Conservation (phyloP, 345 rosid genomes). For the Acer negundo region DNA sequence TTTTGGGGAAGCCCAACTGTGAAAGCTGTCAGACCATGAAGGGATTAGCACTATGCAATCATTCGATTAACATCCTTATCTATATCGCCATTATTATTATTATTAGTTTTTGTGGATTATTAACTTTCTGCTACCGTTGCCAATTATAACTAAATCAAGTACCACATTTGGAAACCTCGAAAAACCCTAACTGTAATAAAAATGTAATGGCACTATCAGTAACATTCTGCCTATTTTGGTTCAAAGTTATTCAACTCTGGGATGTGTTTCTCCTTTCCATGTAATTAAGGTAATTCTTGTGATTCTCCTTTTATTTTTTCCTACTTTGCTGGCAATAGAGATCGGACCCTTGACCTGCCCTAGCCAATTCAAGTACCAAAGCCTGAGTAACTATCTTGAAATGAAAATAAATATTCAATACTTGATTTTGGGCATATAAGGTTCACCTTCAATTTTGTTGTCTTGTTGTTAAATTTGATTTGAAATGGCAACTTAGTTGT, state of each 20-base stretch:
- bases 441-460: too few relatives aligned
- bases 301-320: not conserved
- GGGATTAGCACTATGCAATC: not conserved
- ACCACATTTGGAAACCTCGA: not conserved
- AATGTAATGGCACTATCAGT: not conserved
- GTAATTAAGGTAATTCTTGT: not conserved
- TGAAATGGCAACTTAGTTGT: constrained; percentile 5
- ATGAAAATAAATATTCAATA: not conserved
- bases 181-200: not conserved
- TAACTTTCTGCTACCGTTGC: not conserved
- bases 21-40: constrained; percentile 6
- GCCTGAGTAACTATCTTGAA: not conserved
- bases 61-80: not conserved
- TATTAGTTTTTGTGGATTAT: not conserved
- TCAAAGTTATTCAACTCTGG: not conserved
- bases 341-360: not conserved
- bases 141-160: not conserved
- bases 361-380: not conserved
- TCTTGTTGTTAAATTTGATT: not conserved
- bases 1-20: constrained; percentile 5
- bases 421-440: not conserved
- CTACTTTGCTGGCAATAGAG: not conserved
- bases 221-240: not conserved
- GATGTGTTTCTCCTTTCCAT: not conserved
- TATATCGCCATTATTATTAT: not conserved